Evolutionary conservation across 23 red algal species (phyloP), one percentile per base, ranked within the genome.

Genomic region (Cyanidium caldarium): DNA sequence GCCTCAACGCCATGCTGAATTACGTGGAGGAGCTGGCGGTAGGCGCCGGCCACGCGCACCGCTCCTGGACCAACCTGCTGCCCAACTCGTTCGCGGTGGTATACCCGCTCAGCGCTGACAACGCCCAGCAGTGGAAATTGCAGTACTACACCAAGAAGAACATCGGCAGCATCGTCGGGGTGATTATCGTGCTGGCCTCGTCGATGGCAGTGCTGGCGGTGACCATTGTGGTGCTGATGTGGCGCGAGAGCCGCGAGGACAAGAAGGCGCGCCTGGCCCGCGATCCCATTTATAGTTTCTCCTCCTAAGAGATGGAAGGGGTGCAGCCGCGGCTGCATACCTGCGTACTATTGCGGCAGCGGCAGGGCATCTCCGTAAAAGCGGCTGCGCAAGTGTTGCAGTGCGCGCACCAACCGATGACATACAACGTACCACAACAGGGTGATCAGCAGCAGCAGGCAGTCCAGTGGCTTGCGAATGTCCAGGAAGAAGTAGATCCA

Each of bases 81-180:
- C 92, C 92, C 25, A 98, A 98, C 68, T 86, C 84, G 0, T 75
- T 98, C 73, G 92, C 84, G 3, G 80, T 98, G 38, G 67, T 98
- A 35, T 98, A 84, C 80, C 77, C 81, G 23, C 75, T 72, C 20
- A 46, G 40, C 35, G 70, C 73, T n/a, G 61, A 23, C 29, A 51
- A 81, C 41, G 33, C 73, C 37, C 61, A 70, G 46, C 2, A 14
- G 12, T 98, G 92, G 92, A 80, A 78, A 79, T 84, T 98, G 79
- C 84, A 98, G 72, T 89, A 82, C 65, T 98, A 87, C 56, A 88
- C 85, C 39, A 84, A 88, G 68, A 58, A 81, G 37, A 51, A 84
- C 23, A 78, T 73, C 26, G 75, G 92, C 28, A 84, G 82, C 3
- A 88, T 98, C 76, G 68, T 88, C 37, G 79, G 92, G 33, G 82